phyloP scores from a whole-genome alignment of 2,329 filamentous ascomycete genomes.

The Dactylellina sp. region DNA sequence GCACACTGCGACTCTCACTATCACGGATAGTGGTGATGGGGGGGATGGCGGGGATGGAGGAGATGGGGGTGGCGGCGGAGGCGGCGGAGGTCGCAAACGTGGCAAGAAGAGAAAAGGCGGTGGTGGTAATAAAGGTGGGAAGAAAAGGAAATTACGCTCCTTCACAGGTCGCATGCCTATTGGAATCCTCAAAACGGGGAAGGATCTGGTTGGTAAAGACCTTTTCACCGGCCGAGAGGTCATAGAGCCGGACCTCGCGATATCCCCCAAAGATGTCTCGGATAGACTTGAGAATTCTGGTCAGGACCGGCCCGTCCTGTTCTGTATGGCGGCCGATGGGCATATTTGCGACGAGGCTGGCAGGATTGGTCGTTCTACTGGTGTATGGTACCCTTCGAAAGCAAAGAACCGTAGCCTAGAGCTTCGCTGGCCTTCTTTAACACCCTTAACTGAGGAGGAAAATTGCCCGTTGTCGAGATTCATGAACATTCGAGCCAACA shows the following conservation, averaged over 20 bases:
- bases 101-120: neutral
- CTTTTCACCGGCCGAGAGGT: conserved; percentile 2
- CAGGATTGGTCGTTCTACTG: neutral
- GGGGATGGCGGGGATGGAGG: neutral
- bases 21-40: neutral
- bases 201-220: neutral
- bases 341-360: conserved; percentile 6
- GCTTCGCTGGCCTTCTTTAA: too few relatives aligned
- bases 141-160: neutral
- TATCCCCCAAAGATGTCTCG: neutral
- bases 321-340: conserved; percentile 10
- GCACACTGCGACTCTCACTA: neutral
- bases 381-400: neutral
- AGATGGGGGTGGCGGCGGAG: too few relatives aligned
- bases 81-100: neutral
- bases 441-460: neutral
- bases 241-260: neutral
- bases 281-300: neutral
- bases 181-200: neutral
- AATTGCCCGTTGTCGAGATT: neutral
- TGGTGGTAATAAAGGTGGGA: neutral
- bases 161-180: neutral
- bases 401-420: too few relatives aligned
- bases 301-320: conserved; percentile 5
- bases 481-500: conserved; percentile 1